phyloP scores from a whole-genome alignment of 2,329 filamentous ascomycete species.

The Sordariomycetes sp. region DNA sequence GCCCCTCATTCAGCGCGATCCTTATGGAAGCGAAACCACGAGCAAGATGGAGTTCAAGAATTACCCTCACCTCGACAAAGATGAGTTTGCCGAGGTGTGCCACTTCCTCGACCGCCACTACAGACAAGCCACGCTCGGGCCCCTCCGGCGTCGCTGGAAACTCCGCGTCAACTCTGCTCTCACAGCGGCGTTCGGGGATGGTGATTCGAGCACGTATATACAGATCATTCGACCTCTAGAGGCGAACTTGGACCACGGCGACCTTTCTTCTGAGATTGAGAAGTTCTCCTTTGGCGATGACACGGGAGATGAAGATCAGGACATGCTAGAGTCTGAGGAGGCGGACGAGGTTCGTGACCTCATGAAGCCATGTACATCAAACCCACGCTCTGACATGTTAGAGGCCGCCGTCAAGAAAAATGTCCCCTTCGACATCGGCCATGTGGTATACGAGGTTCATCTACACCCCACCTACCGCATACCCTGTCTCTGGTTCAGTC shows the following conservation, averaged over 20 bases:
- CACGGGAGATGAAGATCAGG: conserved; percentile 11
- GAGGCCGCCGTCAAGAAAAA: conserved; percentile 26
- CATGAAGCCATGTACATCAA: not conserved
- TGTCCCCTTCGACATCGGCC: conserved; percentile 18
- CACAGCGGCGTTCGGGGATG: conserved; percentile 26
- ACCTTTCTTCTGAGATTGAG: conserved; percentile 31
- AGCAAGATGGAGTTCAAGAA: conserved; percentile 26
- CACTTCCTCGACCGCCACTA: conserved; percentile 47
- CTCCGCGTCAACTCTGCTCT: conserved; percentile 38
- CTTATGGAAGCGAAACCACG: not conserved
- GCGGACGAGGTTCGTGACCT: conserved; percentile 30
- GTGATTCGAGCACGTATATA: conserved; percentile 36
- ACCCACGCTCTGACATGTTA: not conserved
- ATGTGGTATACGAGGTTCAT: conserved; percentile 60
- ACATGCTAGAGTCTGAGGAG: conserved; percentile 37
- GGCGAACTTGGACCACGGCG: conserved; percentile 24
- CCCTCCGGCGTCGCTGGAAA: conserved; percentile 39
- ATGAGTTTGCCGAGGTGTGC: conserved; percentile 54
- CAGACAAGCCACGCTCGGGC: conserved; percentile 42
- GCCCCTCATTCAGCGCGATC: no score
- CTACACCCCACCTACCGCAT: conserved; percentile 63
- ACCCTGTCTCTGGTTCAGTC: conserved; percentile 63
- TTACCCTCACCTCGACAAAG: conserved; percentile 47
- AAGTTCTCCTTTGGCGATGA: conserved; percentile 27
- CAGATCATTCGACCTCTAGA: conserved; percentile 43